Conservation (phyloP, 2,329 filamentous ascomycete species). For the Talaromyces sp. region DNA sequence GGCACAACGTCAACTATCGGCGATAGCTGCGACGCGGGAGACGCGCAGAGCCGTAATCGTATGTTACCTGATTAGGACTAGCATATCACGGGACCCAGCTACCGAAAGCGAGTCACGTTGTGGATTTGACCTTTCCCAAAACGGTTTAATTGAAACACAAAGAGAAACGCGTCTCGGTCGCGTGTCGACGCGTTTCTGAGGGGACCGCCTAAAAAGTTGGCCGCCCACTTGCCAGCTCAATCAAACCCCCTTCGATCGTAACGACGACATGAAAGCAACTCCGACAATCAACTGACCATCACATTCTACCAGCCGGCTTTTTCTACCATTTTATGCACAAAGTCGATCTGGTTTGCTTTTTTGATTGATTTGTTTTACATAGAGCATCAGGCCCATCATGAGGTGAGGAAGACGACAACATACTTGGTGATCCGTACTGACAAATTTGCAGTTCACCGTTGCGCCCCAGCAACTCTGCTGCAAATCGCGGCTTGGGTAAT, state of each 20-base stretch:
- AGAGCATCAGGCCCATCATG: slow-evolving; percentile 14
- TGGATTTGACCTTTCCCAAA: slow-evolving; percentile 25
- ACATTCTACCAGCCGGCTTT: neutral
- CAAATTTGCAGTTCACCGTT: slow-evolving; percentile 68
- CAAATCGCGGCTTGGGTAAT: slow-evolving; percentile 67
- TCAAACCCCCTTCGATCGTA: slow-evolving; percentile 5
- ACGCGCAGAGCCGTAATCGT: neutral
- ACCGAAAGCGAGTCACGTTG: neutral
- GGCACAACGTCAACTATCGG: neutral
- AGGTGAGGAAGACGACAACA: slow-evolving; percentile 16
- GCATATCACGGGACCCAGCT: neutral
- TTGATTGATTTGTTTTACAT: neutral
- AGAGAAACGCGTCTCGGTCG: slow-evolving; percentile 25
- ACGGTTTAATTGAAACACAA: slow-evolving; percentile 36
- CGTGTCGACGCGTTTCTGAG: slow-evolving; percentile 23
- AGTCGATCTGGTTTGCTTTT: neutral
- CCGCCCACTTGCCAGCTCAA: slow-evolving; percentile 14
- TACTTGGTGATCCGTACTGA: slow-evolving; percentile 3
- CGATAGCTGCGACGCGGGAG: slow-evolving; percentile 8
- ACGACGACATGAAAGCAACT: neutral
- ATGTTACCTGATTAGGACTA: slow-evolving; percentile 1
- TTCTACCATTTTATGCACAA: neutral
- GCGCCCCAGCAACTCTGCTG: slow-evolving; percentile 75
- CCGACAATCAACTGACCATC: neutral
- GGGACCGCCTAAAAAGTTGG: slow-evolving; percentile 14